These are phyloP conservation scores for Brassica carinata DNA, from an alignment of 345 rosid genomes.

Conservation along the genomic window DNA sequence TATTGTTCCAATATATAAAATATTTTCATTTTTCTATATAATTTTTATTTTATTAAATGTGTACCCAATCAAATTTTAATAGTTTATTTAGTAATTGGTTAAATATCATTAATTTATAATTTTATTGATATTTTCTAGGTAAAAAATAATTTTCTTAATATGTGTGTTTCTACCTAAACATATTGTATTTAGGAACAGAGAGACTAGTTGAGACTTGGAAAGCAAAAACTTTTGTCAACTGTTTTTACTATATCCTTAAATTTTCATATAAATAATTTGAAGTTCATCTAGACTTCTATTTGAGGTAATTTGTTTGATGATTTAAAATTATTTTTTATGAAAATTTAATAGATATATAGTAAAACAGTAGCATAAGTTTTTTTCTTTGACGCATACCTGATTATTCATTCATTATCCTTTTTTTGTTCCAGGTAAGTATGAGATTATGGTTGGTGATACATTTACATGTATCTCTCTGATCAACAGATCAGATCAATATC, in stretches of 20 bases:
- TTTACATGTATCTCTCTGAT: background rate
- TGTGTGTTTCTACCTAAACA: too few relatives aligned
- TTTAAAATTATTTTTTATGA: background rate
- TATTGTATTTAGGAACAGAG: too few relatives aligned
- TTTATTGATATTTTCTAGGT: too few relatives aligned
- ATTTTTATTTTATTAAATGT: too few relatives aligned
- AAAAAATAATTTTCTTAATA: too few relatives aligned
- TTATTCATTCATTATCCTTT: background rate
- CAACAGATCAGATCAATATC: background rate
- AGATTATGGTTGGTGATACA: slow-evolving; percentile 12
- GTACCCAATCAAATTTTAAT: too few relatives aligned
- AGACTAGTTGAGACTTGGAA: background rate
- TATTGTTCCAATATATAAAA: too few relatives aligned
- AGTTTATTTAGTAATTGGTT: too few relatives aligned
- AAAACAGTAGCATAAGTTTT: background rate
- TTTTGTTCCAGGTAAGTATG: background rate
- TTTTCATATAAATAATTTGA: background rate
- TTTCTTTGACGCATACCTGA: background rate
- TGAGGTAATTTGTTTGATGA: background rate
- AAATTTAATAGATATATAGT: background rate
- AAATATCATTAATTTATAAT: too few relatives aligned
- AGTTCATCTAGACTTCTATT: background rate
- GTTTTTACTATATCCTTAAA: background rate
- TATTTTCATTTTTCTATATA: too few relatives aligned
- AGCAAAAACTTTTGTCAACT: background rate